Evolutionary conservation across 106 monocot species (phyloP), one percentile per base, ranked within the genome.

Genomic region (Hemerocallis citrina): DNA sequence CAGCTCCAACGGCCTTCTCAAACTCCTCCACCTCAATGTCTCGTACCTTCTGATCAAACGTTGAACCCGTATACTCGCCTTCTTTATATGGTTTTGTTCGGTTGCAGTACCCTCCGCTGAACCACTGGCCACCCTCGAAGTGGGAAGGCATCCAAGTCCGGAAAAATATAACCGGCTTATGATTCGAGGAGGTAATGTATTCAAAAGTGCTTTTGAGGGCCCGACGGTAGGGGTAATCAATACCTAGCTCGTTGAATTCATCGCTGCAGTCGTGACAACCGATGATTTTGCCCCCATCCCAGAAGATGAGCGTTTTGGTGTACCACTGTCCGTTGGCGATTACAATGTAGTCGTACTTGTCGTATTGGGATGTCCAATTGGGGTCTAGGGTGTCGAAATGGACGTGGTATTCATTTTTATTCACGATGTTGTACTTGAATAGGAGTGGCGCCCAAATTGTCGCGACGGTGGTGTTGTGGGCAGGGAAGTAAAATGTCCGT

Each of bases 251-350:
- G 32, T 67, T 3, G 71, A 8, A 35, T 44, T 57, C 59, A 31
- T 40, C 19, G 33, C 62, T 2, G 19, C 75, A 75, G 50, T 75
- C 49, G 61, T 67, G 75, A 71, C 80, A 75, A 63, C 80, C 80
- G 14, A 75, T 44, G 12, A 66, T 16, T 12, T 13, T 46, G 35
- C 40, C 39, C 12, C 71, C 62, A 52, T 71, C 62, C 61, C 61
- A 80, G 34, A 71, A 15, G 19, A 71, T 35, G 14, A 63, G 36
- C 1, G 66, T 48, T 23, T 67, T 75, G 34, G 61, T 41, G 37
- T 75, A 80, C 80, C 80, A 80, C 39, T 80, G 59, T 15, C 75
- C 75, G 12, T 67, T 71, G 16, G 80, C 52, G 12, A 68, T 51
- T 14, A 80, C 19, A 10, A 80, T 40, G 67, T 67, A 75, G 28